Evolutionary conservation across 495 filamentous ascomycete species (phyloP).

Genomic region (Aspergillus leporis): DNA sequence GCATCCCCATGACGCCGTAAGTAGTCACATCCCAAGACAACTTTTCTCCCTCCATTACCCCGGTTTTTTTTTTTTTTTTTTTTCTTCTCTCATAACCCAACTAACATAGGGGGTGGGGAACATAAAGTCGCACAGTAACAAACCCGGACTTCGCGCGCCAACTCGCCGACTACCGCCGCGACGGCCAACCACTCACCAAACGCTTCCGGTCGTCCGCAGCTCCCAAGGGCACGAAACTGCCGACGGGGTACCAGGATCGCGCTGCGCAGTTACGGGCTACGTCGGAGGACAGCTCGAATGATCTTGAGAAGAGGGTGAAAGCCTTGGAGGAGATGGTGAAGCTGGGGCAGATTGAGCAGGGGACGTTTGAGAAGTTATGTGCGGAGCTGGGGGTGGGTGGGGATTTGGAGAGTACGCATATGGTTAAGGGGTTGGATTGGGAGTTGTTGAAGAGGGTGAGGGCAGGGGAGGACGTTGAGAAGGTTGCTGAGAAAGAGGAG

Average conservation of each 20-base stretch:
- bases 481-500: constrained; percentile 22
- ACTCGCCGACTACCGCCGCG: constrained; percentile 71
- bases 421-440: constrained; percentile 90
- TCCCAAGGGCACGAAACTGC: constrained; percentile 81
- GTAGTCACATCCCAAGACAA: constrained; percentile 21
- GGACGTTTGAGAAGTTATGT: constrained; percentile 69
- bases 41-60: neutral
- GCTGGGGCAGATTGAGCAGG: constrained; percentile 74
- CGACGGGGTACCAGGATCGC: constrained; percentile 84
- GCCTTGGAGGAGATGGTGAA: constrained; percentile 82
- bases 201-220: constrained; percentile 76
- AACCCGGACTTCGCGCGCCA: constrained; percentile 80
- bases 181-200: constrained; percentile 50
- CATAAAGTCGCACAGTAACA: constrained; percentile 64
- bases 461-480: constrained; percentile 68
- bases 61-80: neutral
- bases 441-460: constrained; percentile 72
- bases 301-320: constrained; percentile 65
- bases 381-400: constrained; percentile 77
- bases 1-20: constrained; percentile 86
- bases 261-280: constrained; percentile 55
- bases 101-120: neutral
- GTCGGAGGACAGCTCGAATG: constrained; percentile 32
- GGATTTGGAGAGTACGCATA: constrained; percentile 73
- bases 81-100: neutral